Percentiles rank a stretch among this genome's conserved stretches.
Conservation (phyloP, 352 stramenopile genomes). For the Pythium aphanidermatum region DNA sequence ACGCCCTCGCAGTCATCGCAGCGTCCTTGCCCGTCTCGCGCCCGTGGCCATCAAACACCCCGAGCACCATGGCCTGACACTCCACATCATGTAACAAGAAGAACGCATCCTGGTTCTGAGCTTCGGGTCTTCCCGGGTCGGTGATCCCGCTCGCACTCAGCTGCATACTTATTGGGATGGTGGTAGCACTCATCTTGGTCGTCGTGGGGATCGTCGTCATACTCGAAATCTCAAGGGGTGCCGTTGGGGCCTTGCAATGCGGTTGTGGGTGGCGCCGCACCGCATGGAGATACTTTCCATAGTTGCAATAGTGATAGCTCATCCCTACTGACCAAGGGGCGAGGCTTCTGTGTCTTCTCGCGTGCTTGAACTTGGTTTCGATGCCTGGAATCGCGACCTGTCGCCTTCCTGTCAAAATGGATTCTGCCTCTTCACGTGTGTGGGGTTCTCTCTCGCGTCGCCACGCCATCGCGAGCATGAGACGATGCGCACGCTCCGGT, state of each 20-base stretch:
- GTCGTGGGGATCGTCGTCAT: not conserved
- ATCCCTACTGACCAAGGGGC: not conserved
- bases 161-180: constrained; percentile 2
- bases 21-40: constrained; percentile 67
- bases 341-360: constrained; percentile 3
- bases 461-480: not conserved
- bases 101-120: constrained; percentile 87
- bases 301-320: constrained; percentile 9
- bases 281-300: constrained; percentile 8
- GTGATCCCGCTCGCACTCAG: constrained; percentile 46
- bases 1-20: constrained; percentile 47
- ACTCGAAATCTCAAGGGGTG: constrained; percentile 4
- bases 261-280: not conserved
- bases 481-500: not conserved
- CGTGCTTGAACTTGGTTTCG: not conserved
- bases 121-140: constrained; percentile 42
- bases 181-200: not conserved
- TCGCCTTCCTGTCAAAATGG: not conserved
- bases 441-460: constrained; percentile 10
- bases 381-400: constrained; percentile 4
- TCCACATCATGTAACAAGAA: constrained; percentile 51
- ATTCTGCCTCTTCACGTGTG: not conserved
- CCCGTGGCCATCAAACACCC: constrained; percentile 86
- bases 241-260: not conserved
- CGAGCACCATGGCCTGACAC: constrained; percentile 46